Conservation (phyloP, 495 filamentous ascomycete species). For the Pseudoneurospora amorphoporcata region DNA sequence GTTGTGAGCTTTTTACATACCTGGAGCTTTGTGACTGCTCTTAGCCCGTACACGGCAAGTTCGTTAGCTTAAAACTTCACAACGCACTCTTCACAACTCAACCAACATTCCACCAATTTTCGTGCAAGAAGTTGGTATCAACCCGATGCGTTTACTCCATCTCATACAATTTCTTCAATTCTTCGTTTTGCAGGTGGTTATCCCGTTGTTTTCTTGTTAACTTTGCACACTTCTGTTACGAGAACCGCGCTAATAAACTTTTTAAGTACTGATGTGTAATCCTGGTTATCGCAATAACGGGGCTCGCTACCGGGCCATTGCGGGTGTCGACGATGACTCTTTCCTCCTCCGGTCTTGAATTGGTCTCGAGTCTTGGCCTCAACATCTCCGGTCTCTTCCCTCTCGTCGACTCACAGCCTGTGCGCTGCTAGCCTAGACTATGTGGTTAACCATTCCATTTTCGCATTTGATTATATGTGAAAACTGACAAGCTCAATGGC, state of each 20-base stretch:
- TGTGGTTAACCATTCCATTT: neutral
- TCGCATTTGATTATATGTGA: neutral
- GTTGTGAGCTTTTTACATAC: neutral
- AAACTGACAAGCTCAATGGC: neutral
- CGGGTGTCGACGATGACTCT: neutral
- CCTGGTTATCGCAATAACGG: neutral
- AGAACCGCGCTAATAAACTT: too few relatives aligned
- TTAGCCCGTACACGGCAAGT: neutral
- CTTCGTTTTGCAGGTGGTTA: too few relatives aligned
- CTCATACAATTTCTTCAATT: too few relatives aligned
- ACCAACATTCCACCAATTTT: too few relatives aligned
- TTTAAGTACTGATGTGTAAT: neutral
- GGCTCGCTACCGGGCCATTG: neutral
- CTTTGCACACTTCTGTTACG: too few relatives aligned
- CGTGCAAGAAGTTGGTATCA: too few relatives aligned
- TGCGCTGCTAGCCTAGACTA: neutral
- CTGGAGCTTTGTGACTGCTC: neutral
- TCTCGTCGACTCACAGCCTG: neutral
- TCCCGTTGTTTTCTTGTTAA: too few relatives aligned
- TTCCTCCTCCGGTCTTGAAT: neutral
- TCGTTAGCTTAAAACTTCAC: too few relatives aligned
- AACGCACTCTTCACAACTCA: too few relatives aligned
- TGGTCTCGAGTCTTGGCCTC: neutral
- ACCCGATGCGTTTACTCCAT: too few relatives aligned
- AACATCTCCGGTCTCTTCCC: neutral